These are phyloP conservation scores for Boechera divaricarpa DNA, from an alignment of 345 rosid genomes.

Conservation along the genomic window DNA sequence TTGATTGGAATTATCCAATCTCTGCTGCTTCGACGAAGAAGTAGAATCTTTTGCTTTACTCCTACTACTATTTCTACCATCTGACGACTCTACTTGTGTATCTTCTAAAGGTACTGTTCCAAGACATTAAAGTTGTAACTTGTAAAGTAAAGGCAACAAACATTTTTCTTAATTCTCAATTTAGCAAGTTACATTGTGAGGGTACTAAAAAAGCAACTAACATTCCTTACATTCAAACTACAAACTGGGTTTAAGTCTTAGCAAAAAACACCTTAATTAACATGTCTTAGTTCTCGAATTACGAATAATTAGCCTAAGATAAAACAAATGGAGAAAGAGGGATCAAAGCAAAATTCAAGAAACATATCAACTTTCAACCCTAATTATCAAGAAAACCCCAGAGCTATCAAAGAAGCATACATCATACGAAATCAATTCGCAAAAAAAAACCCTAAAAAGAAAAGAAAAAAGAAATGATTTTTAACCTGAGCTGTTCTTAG, in stretches of 20 bases:
- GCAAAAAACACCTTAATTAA: no score
- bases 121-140: constrained; percentile 3
- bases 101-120: constrained; percentile 50
- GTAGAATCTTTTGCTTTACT: constrained; percentile 43
- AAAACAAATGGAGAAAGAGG: no score
- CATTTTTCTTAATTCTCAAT: not conserved
- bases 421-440: constrained; percentile 11
- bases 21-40: constrained; percentile 44
- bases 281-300: no score
- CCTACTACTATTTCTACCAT: constrained; percentile 44
- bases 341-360: not conserved
- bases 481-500: constrained; percentile 57
- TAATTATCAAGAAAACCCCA: not conserved
- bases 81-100: constrained; percentile 44
- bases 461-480: not conserved
- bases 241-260: no score
- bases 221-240: no score
- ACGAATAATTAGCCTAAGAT: no score
- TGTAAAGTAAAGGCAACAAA: constrained; percentile 12
- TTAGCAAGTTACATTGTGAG: no score
- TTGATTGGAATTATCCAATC: constrained; percentile 31
- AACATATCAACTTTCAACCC: not conserved
- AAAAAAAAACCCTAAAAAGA: not conserved
- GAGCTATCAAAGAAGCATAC: no score
- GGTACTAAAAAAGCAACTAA: no score